Conservation (phyloP, 805 yeast genomes). For the Alloascoidea africana region DNA sequence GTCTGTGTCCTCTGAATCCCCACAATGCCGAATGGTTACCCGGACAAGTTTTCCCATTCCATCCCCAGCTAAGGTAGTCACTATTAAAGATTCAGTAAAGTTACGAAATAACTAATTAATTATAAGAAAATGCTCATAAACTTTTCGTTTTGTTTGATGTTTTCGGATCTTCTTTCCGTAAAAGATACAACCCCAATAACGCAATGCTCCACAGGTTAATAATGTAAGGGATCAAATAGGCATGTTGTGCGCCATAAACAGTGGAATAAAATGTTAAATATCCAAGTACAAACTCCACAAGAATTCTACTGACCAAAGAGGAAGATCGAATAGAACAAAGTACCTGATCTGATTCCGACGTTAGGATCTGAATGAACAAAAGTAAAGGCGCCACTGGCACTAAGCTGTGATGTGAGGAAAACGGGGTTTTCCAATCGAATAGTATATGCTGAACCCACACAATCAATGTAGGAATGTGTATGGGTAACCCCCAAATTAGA, state of each 20-base stretch:
- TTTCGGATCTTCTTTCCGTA: no score
- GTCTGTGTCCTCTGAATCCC: no score
- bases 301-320: conserved; percentile 36
- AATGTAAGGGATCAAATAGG: conserved; percentile 75
- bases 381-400: conserved; percentile 66
- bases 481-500: conserved; percentile 68
- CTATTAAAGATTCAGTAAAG: no score
- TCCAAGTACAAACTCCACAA: conserved; percentile 9
- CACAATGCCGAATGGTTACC: no score
- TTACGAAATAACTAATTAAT: no score
- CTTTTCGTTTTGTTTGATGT: no score
- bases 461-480: conserved; percentile 60
- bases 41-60: no score
- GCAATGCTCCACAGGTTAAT: conserved; percentile 52
- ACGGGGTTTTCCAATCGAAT: conserved; percentile 70
- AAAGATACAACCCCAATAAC: no score
- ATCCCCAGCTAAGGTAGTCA: no score
- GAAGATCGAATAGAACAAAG: no score
- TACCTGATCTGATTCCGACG: no score
- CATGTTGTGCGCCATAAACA: conserved; percentile 63
- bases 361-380: conserved; percentile 37
- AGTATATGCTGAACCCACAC: conserved; percentile 74
- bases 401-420: conserved; percentile 74
- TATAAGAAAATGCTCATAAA: no score
- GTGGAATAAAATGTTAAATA: conserved; percentile 48